Conservation (phyloP, 148 eudicot genomes). For the Rhododendron molle region DNA sequence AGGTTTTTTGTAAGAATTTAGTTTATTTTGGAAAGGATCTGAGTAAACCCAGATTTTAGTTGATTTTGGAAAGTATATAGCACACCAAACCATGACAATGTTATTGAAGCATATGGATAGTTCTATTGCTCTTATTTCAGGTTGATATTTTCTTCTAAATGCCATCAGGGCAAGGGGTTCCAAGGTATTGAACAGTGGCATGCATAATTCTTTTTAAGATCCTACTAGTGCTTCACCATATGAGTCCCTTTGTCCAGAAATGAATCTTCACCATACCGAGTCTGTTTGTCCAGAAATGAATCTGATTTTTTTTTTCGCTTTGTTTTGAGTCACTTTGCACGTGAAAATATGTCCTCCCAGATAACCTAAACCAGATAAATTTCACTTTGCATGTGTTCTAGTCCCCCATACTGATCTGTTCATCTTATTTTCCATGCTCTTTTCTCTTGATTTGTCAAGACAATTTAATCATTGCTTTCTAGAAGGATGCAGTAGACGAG, state of each 20-base stretch:
- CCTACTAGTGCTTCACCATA: neutral
- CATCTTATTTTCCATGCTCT: neutral
- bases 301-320: neutral
- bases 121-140: neutral
- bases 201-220: neutral
- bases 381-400: neutral
- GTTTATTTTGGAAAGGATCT: neutral
- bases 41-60: neutral
- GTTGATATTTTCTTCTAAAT: neutral
- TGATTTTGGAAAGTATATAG: neutral
- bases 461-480: neutral
- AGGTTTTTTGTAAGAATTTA: neutral
- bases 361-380: neutral
- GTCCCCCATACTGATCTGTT: neutral
- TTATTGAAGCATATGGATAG: neutral
- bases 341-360: neutral
- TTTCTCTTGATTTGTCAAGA: neutral
- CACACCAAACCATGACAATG: neutral
- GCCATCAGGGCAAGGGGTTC: neutral
- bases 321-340: neutral
- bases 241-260: neutral
- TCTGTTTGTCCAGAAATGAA: neutral
- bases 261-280: neutral
- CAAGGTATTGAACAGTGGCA: neutral
- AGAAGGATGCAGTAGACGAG: neutral